A percentile compares a stretch with the other conserved stretches of the same genome.
Conservation (phyloP, 2,329 filamentous ascomycete genomes). For the Botrytis porri region DNA sequence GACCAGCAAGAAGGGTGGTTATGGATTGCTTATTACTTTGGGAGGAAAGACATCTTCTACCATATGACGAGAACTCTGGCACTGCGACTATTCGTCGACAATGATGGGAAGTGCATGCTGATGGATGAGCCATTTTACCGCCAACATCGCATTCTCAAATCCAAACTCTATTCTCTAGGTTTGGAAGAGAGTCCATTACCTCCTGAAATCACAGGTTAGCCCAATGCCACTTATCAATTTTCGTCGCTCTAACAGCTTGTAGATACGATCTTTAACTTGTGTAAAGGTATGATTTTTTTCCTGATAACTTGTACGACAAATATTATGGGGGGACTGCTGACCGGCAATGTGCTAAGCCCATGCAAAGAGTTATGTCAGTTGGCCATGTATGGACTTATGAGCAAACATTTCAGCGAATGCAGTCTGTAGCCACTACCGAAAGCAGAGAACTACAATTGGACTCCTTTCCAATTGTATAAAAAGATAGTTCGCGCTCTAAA, state of each 20-base stretch:
- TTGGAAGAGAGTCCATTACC: background rate
- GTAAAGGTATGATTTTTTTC: fast-evolving
- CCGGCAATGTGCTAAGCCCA: fast-evolving
- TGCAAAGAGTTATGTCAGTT: background rate
- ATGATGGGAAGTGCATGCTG: background rate
- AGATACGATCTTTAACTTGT: background rate
- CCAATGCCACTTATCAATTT: background rate
- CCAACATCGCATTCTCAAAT: fast-evolving
- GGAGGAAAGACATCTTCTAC: background rate
- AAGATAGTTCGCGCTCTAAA: fast-evolving
- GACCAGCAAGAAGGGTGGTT: no score
- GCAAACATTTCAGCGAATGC: background rate
- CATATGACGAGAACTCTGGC: background rate
- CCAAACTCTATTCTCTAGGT: background rate
- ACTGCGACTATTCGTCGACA: fast-evolving
- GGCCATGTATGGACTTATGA: background rate
- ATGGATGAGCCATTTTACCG: fast-evolving
- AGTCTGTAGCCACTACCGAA: background rate
- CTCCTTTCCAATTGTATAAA: background rate
- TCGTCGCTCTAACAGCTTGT: fast-evolving
- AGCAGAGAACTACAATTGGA: fast-evolving
- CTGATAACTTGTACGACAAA: background rate
- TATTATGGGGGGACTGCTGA: fast-evolving
- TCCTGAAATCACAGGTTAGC: background rate
- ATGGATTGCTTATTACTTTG: background rate